Conservation (phyloP, 2,329 filamentous ascomycete genomes). For the Stenocarpella maydis region DNA sequence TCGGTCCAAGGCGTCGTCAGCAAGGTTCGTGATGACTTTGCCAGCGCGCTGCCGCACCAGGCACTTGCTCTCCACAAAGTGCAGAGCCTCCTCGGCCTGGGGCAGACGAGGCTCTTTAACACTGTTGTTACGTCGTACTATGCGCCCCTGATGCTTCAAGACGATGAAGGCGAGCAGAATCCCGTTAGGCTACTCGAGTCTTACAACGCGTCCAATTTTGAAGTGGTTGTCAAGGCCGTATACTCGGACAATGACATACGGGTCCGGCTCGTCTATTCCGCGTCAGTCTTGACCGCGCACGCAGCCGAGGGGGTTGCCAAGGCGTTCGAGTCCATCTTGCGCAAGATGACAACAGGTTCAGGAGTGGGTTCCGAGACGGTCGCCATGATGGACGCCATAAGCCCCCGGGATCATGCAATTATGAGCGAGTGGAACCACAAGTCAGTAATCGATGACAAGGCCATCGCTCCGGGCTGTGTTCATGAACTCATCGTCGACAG, state of each 20-base stretch:
- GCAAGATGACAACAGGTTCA: neutral
- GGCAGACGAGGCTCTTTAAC: neutral
- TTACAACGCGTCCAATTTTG: neutral
- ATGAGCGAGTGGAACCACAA: neutral
- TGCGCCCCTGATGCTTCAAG: neutral
- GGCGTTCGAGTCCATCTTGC: neutral
- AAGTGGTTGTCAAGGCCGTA: neutral
- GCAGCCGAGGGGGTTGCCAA: neutral
- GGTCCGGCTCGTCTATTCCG: neutral
- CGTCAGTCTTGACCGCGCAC: neutral
- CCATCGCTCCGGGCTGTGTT: neutral
- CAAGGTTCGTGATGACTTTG: neutral
- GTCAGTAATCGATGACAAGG: neutral
- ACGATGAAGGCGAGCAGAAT: neutral
- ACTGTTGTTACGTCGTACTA: neutral
- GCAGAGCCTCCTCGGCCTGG: neutral
- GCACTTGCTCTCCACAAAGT: neutral
- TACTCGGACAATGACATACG: neutral
- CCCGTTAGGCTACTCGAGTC: neutral
- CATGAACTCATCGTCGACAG: neutral
- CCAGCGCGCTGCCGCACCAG: neutral
- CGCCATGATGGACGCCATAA: neutral
- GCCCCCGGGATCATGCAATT: neutral
- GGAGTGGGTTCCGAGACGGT: neutral
- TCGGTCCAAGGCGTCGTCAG: conserved; percentile 41